Conservation (phyloP, 2,329 filamentous ascomycete genomes). For the Capronia epimyces region DNA sequence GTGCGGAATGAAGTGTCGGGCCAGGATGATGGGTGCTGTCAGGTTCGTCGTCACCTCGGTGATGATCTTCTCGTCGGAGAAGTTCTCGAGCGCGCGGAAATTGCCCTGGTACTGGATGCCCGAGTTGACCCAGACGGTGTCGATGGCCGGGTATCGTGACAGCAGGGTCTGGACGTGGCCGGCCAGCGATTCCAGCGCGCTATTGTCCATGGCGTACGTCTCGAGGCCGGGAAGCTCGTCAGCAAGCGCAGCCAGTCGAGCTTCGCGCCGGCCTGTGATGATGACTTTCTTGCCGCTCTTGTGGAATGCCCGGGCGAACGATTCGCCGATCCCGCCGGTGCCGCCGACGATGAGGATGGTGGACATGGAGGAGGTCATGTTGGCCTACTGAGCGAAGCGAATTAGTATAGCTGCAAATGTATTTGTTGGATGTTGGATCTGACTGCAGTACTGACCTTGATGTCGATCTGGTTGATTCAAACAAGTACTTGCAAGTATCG, state of each 20-base stretch:
- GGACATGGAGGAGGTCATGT: slow-evolving; percentile 22
- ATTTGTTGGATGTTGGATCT: too few relatives aligned
- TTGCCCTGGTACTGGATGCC: slow-evolving; percentile 30
- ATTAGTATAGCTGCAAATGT: too few relatives aligned
- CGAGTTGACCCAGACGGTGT: slow-evolving; percentile 34
- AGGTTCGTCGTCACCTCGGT: slow-evolving; percentile 30
- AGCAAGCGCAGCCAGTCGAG: slow-evolving; percentile 26
- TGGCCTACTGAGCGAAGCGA: neutral
- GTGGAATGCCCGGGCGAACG: slow-evolving; percentile 29
- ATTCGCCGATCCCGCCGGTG: slow-evolving; percentile 44
- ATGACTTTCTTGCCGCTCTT: slow-evolving; percentile 30
- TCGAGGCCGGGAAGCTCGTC: slow-evolving; percentile 31
- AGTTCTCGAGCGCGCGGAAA: slow-evolving; percentile 28
- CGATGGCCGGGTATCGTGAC: slow-evolving; percentile 30
- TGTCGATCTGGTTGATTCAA: too few relatives aligned
- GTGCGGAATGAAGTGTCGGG: slow-evolving; percentile 31
- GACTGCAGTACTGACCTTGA: too few relatives aligned
- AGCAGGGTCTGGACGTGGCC: slow-evolving; percentile 23
- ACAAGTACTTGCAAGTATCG: too few relatives aligned
- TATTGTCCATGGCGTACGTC: slow-evolving; percentile 29
- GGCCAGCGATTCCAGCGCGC: slow-evolving; percentile 23
- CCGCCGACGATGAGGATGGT: slow-evolving; percentile 33
- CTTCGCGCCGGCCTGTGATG: slow-evolving; percentile 28
- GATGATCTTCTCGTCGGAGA: slow-evolving; percentile 25
- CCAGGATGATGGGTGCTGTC: slow-evolving; percentile 32